These are phyloP conservation scores for Mytilinidion resinicola DNA, from an alignment of 495 filamentous ascomycete species.

Conservation along the genomic window DNA sequence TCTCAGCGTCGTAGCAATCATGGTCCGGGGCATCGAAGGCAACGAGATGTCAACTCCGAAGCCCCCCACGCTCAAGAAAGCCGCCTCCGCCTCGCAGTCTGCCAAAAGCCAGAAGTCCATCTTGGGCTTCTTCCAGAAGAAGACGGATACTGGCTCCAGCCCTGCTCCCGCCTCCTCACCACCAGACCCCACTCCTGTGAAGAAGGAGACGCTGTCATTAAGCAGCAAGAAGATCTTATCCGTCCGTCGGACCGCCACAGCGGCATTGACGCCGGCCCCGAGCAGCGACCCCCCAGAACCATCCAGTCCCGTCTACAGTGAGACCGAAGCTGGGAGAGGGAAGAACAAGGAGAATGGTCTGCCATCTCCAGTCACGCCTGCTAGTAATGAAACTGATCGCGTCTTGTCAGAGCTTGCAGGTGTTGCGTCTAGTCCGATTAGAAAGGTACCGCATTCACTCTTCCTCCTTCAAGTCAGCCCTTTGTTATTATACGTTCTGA, in stretches of 20 bases:
- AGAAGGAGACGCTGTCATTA: constrained; percentile 29
- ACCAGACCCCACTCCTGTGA: constrained; percentile 29
- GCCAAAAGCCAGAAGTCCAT: constrained; percentile 73
- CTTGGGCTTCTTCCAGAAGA: constrained; percentile 78
- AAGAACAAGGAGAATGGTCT: constrained; percentile 39
- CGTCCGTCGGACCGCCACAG: constrained; percentile 9
- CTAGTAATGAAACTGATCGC: constrained; percentile 33
- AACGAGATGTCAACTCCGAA: constrained; percentile 38
- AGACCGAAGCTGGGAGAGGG: constrained; percentile 25
- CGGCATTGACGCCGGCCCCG: constrained; percentile 61
- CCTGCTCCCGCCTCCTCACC: constrained; percentile 40
- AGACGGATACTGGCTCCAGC: constrained; percentile 43
- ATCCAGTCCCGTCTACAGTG: constrained; percentile 45
- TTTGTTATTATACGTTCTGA: background rate
- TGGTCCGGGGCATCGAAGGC: constrained; percentile 40
- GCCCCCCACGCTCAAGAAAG: constrained; percentile 29
- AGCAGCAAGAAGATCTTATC: constrained; percentile 25
- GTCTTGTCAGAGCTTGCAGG: constrained; percentile 34
- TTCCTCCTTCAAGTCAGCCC: background rate
- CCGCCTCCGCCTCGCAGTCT: constrained; percentile 32
- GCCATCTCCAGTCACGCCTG: constrained; percentile 33
- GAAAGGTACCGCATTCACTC: constrained; percentile 44
- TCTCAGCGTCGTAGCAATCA: constrained; percentile 2
- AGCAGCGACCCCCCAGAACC: constrained; percentile 65
- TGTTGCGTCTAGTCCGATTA: constrained; percentile 46